Evolutionary conservation across 2,329 filamentous ascomycete genomes (phyloP).

Genomic region (Fusarium succisae): DNA sequence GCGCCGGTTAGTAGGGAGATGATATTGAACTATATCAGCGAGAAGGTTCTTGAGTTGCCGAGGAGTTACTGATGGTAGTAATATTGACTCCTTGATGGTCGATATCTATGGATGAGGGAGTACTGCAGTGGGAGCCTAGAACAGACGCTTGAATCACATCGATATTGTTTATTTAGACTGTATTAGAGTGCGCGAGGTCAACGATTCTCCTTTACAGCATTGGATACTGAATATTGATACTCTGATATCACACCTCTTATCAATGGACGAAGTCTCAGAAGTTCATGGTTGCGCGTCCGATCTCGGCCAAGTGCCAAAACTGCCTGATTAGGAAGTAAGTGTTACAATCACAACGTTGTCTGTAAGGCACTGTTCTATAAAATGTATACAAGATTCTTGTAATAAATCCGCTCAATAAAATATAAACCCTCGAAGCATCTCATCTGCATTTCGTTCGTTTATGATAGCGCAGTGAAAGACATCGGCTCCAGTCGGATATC

Average conservation of each 20-base stretch:
- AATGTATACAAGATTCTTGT: rapidly evolving
- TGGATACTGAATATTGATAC: rapidly evolving
- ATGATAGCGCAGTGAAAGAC: background rate
- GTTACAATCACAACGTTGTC: background rate
- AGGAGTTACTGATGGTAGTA: conserved; percentile 65
- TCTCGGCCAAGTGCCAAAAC: background rate
- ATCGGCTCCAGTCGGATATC: background rate
- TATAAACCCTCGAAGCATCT: rapidly evolving
- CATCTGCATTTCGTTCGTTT: too few relatives aligned
- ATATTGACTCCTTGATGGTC: background rate
- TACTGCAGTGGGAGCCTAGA: background rate
- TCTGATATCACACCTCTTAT: background rate
- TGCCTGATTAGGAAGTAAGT: background rate
- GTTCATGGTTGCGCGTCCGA: background rate
- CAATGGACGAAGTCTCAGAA: background rate
- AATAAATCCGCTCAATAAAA: rapidly evolving
- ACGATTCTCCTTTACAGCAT: rapidly evolving
- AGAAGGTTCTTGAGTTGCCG: conserved; percentile 73
- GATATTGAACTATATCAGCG: conserved; percentile 78
- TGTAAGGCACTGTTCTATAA: rapidly evolving
- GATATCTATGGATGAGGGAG: background rate
- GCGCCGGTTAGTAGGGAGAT: conserved; percentile 75
- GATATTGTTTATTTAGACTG: too few relatives aligned
- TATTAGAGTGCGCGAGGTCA: background rate
- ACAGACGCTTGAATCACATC: background rate